These are phyloP conservation scores for Apiospora pterosperma DNA, from an alignment of 2,329 filamentous ascomycete genomes.

Conservation along the genomic window DNA sequence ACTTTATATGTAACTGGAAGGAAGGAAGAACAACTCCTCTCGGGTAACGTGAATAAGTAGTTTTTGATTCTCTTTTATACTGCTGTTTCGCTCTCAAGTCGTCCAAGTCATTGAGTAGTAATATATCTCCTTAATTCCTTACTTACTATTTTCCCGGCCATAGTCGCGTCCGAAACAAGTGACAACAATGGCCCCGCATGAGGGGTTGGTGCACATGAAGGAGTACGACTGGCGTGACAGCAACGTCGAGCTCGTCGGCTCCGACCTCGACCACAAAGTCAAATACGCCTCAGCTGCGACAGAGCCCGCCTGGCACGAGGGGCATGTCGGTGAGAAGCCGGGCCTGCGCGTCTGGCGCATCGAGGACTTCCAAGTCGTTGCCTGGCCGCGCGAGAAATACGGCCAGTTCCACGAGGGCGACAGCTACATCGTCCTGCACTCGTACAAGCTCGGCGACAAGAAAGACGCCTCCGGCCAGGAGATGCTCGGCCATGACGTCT, in stretches of 20 bases:
- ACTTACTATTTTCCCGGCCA: too few species aligned
- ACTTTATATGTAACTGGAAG: too few species aligned
- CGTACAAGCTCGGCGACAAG: slow-evolving; percentile 48
- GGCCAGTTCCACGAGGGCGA: slow-evolving; percentile 66
- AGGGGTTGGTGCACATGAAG: slow-evolving; percentile 59
- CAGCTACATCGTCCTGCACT: slow-evolving; percentile 64
- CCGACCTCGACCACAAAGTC: slow-evolving; percentile 62
- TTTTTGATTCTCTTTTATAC: too few species aligned
- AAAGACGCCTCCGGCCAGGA: slow-evolving; percentile 33
- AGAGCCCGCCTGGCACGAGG: slow-evolving; percentile 66
- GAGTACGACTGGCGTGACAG: slow-evolving; percentile 67
- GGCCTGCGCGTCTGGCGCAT: slow-evolving; percentile 65
- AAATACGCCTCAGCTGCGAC: slow-evolving; percentile 63
- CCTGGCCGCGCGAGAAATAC: slow-evolving; percentile 53
- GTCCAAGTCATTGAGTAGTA: too few species aligned
- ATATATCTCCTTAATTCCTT: too few species aligned
- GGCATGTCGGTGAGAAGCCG: slow-evolving; percentile 45
- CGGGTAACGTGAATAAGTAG: too few species aligned
- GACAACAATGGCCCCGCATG: slow-evolving; percentile 53
- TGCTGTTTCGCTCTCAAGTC: too few species aligned
- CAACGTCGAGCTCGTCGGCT: slow-evolving; percentile 64
- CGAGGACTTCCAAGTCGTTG: slow-evolving; percentile 62
- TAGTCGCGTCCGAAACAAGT: too few species aligned
- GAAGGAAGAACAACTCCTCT: too few species aligned
- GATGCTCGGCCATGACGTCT: slow-evolving; percentile 59